Evolutionary conservation across 257 asterid genomes (phyloP).

Genomic region (Ophiorrhiza pumila): DNA sequence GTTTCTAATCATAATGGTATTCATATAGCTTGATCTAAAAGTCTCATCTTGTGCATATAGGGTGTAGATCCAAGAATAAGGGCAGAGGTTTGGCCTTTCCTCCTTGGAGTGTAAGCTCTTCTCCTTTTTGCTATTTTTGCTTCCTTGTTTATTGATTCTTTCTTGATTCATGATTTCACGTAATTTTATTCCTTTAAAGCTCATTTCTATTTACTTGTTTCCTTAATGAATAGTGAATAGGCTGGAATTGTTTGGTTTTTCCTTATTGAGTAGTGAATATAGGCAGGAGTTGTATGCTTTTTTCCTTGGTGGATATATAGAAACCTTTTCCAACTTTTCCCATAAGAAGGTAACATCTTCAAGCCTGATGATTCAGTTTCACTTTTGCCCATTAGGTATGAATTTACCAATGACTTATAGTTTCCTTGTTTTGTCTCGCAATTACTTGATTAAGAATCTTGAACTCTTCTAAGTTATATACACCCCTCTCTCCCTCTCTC

Average conservation of each 20-base stretch:
- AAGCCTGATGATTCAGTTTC: not conserved
- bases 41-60: slow-evolving; percentile 36
- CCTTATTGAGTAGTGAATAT: not conserved
- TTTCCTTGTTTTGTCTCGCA: not conserved
- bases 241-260: not conserved
- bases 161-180: not conserved
- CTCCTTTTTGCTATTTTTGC: slow-evolving; percentile 12
- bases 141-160: not conserved
- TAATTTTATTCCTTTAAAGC: not conserved
- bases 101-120: slow-evolving; percentile 87
- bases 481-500: not conserved
- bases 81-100: slow-evolving; percentile 95
- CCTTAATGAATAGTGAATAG: not conserved
- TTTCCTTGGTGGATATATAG: not conserved
- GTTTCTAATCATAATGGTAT: not conserved
- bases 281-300: not conserved
- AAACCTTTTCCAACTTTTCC: not conserved
- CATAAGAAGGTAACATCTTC: not conserved
- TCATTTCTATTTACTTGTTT: not conserved
- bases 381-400: not conserved
- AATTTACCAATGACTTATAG: not conserved
- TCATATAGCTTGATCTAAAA: slow-evolving; percentile 2
- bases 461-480: not conserved
- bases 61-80: slow-evolving; percentile 88
- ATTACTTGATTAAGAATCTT: not conserved